Evolutionary conservation across 257 asterid genomes (phyloP), one percentile per base, ranked within the genome.

Genomic region (Scutellaria baicalensis): DNA sequence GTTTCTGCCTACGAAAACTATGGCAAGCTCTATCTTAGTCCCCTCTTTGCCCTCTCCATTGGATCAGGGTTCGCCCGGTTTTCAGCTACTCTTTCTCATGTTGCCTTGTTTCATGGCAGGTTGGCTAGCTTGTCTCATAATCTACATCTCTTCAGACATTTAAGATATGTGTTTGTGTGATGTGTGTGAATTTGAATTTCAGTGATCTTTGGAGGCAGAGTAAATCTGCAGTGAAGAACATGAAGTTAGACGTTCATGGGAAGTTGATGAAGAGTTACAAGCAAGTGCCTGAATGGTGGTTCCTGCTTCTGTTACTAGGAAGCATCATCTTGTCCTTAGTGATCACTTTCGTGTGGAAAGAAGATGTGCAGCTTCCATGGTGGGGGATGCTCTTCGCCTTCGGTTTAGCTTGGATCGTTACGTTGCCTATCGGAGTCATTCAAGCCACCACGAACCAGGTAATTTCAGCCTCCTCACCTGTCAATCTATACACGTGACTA

Each of bases 371-470:
- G 87, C 81, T 92, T 18, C 95, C 90, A 0, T 92, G 98, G 98
- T 92, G 98, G 98, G 98, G 96, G 38, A 48, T 92, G 86, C 79
- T 92, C 70, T 85, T 92, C 42, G 98, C 97, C 0, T 92, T 92
- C 40, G 93, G 64, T 23, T 75, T 92, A 59, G 97, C 98, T 71
- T 92, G 85, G 85, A 55, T 92, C 6, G 95, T 92, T 40, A 90
- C 97, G 0, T 96, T 92, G 59, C 98, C 98, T 0, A 88, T 92
- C 0, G 98, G 97, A 59, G 92, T 92, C 80, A 90, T 92, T 82
- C 97, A 88, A 80, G 98, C 98, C 0, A 92, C 98, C 11, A 92
- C 98, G 2, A 92, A 92, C 69, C 98, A 92, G 92, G 98, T 89
- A 64, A 21, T 9, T 38, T 47, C 17, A 2, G 16, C 20, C 23